Percentiles rank a stretch among this genome's conserved stretches.
phyloP scores from a whole-genome alignment of 495 filamentous ascomycete species.

The Penicillium longicatenatum region DNA sequence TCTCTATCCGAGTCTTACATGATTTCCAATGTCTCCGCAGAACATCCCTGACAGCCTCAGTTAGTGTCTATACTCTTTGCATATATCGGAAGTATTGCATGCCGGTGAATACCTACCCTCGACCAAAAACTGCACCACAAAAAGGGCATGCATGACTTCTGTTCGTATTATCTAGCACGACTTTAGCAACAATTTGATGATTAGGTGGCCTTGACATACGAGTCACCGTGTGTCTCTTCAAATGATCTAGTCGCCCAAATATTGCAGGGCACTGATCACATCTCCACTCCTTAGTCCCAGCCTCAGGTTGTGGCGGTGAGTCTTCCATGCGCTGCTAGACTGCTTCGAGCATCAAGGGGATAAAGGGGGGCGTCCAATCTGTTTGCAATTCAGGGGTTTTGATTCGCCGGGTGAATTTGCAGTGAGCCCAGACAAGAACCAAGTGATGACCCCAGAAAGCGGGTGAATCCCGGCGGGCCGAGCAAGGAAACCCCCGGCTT shows the following conservation, averaged over 20 bases:
- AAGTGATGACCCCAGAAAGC: slow-evolving; percentile 2
- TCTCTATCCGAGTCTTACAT: slow-evolving; percentile 28
- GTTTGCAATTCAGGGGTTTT: slow-evolving; percentile 2
- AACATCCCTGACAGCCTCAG: slow-evolving; percentile 24
- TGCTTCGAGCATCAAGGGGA: slow-evolving; percentile 12
- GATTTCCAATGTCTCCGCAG: slow-evolving; percentile 41
- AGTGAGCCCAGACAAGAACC: background rate
- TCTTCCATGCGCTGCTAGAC: slow-evolving; percentile 16
- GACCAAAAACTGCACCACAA: slow-evolving; percentile 34
- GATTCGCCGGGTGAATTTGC: slow-evolving; percentile 12
- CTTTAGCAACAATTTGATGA: background rate
- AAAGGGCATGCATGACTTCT: slow-evolving; percentile 30
- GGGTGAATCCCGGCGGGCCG: slow-evolving; percentile 15
- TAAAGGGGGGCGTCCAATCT: background rate
- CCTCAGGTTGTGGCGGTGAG: slow-evolving; percentile 6
- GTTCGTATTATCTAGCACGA: slow-evolving; percentile 22
- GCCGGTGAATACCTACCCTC: slow-evolving; percentile 30
- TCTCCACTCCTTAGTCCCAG: slow-evolving; percentile 20
- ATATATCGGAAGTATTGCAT: background rate
- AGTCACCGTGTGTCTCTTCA: slow-evolving; percentile 32
- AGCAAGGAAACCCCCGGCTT: background rate
- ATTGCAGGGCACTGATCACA: slow-evolving; percentile 33
- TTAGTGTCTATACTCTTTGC: slow-evolving; percentile 2
- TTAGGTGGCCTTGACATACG: slow-evolving; percentile 23
- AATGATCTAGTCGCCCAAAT: slow-evolving; percentile 36